Evolutionary conservation across 768 basidiomycete genomes (phyloP).

Genomic region (Boletus barrowsii): DNA sequence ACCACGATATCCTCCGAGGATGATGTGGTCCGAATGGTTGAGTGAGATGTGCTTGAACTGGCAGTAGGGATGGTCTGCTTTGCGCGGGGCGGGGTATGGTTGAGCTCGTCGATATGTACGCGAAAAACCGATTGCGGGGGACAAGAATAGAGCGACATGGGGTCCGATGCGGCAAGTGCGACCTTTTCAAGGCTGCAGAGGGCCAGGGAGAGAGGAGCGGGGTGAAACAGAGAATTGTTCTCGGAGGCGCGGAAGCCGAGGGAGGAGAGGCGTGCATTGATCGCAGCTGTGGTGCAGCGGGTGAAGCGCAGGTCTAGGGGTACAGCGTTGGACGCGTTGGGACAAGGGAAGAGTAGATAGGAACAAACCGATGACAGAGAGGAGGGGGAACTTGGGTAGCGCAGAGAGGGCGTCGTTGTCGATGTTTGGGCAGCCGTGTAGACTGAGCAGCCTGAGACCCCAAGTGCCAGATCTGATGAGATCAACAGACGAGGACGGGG

Average conservation of each 20-base stretch:
- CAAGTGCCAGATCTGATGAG: conserved; percentile 44
- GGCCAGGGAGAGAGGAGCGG: conserved; percentile 36
- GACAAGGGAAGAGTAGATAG: background rate
- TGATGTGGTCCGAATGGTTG: conserved; percentile 4
- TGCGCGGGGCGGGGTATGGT: background rate
- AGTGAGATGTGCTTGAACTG: background rate
- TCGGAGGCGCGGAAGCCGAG: conserved; percentile 28
- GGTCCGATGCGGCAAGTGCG: conserved; percentile 1
- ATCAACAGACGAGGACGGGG: conserved; percentile 18
- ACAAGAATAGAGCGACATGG: conserved; percentile 30
- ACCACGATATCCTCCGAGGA: conserved; percentile 13
- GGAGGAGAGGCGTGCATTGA: conserved; percentile 13
- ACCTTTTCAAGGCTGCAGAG: conserved; percentile 32
- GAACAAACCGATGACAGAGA: conserved; percentile 57
- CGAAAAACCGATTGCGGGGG: conserved; percentile 26
- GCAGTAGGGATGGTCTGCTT: background rate
- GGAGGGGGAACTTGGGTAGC: conserved; percentile 51
- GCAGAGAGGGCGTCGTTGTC: conserved; percentile 40
- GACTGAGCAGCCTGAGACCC: conserved; percentile 54
- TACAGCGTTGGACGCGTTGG: background rate
- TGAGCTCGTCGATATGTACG: conserved; percentile 22
- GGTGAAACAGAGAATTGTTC: conserved; percentile 39
- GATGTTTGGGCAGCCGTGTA: conserved; percentile 52
- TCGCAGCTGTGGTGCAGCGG: conserved; percentile 32
- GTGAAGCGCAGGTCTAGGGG: conserved; percentile 50